Percentiles rank a stretch among this genome's conserved stretches.
Evolutionary conservation across 23 red algal genomes (phyloP).

Genomic region (Chondrus crispus): DNA sequence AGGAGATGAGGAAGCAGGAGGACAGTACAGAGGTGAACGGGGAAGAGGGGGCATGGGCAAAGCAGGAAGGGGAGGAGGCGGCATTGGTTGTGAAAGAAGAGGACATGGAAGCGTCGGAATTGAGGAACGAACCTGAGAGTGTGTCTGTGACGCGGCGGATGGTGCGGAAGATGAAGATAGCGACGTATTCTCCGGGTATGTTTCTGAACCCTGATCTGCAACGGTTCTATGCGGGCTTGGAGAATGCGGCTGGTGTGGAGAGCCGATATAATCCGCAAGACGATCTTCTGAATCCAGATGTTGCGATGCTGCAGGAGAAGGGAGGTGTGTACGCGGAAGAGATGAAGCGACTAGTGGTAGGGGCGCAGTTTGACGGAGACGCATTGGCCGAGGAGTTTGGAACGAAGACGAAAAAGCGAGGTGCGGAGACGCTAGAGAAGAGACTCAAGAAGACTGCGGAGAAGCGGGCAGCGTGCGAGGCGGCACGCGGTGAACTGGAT

Average conservation of each 20-base stretch:
- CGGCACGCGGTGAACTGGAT: constrained; percentile 14
- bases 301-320: constrained; percentile 6
- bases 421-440: not conserved
- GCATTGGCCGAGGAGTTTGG: constrained; percentile 21
- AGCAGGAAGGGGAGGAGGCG: not conserved
- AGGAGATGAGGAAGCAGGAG: constrained; percentile 1
- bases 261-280: constrained; percentile 33
- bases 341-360: constrained; percentile 16
- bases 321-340: not conserved
- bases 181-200: constrained; percentile 11
- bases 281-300: constrained; percentile 42
- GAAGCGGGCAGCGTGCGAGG: not conserved
- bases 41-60: not conserved
- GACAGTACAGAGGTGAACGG: not conserved
- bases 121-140: not conserved
- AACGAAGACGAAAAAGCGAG: constrained; percentile 19
- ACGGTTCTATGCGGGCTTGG: constrained; percentile 42
- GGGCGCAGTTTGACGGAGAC: constrained; percentile 25
- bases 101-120: not conserved
- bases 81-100: constrained; percentile 35
- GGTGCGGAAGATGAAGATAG: constrained; percentile 20
- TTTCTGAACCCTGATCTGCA: constrained; percentile 51
- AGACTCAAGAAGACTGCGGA: not conserved
- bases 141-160: constrained; percentile 11
- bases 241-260: constrained; percentile 46